phyloP scores from a whole-genome alignment of 345 rosid genomes.

The Gossypium herbaceum region DNA sequence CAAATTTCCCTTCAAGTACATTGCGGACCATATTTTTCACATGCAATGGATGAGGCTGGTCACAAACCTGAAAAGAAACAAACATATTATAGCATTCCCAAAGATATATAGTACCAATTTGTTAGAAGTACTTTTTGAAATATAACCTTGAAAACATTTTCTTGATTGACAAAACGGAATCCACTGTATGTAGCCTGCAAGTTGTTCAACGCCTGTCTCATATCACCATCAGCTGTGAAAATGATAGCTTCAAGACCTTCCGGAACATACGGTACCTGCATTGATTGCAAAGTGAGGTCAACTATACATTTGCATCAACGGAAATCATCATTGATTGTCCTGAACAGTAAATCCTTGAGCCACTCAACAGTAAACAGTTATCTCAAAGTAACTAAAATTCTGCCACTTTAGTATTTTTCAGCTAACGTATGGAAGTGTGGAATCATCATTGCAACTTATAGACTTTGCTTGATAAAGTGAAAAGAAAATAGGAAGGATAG shows the following conservation, averaged over 20 bases:
- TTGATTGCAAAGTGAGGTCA: constrained; percentile 20
- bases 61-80: constrained; percentile 62
- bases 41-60: constrained; percentile 96
- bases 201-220: constrained; percentile 97
- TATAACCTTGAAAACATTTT: constrained; percentile 91
- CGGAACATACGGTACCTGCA: constrained; percentile 84
- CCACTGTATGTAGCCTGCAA: constrained; percentile 94
- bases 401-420: neutral
- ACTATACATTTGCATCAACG: neutral
- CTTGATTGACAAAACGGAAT: constrained; percentile 87
- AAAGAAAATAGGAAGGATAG: too few relatives aligned
- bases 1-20: constrained; percentile 81
- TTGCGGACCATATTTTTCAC: constrained; percentile 84
- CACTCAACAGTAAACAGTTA: neutral
- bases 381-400: neutral
- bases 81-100: constrained; percentile 1
- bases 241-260: constrained; percentile 98
- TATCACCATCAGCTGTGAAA: constrained; percentile 98
- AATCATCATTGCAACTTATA: too few relatives aligned
- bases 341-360: neutral
- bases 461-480: too few relatives aligned
- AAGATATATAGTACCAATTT: neutral
- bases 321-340: too few relatives aligned
- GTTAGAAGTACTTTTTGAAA: neutral
- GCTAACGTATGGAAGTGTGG: neutral